Evolutionary conservation across 495 filamentous ascomycete genomes (phyloP), one percentile per base, ranked within the genome.

Genomic region (Echria macrotheca): DNA sequence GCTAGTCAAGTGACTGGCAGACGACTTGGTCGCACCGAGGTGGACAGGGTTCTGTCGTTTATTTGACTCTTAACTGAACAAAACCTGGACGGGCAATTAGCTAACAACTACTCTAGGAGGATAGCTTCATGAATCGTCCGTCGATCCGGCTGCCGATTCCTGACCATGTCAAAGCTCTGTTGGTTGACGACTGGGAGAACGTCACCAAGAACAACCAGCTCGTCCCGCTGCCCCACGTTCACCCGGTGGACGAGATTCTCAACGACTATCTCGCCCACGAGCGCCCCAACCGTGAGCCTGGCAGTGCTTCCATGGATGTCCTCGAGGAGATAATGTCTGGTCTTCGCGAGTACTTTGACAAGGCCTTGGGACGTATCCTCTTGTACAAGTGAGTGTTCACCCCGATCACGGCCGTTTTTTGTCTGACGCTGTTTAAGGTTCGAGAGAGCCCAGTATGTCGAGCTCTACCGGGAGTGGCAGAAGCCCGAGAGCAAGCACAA

Each of bases 121-220:
- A 96, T 28, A 71, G 70, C 10, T 96, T 95, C 66, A 79, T 87
- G 52, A 64, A 72, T 14, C 80, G 87, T 9, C 91, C 91, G 5
- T 84, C 85, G 0, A 79, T 97, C 59, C 87, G 86, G 44, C 80
- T 98, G 43, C 71, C 80, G 35, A 80, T 87, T 33, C 88, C 93
- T 2, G 93, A 97, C 59, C 78, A 83, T 43, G 69, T 98, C 41
- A 96, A 96, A 69, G 83, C 84, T 14, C 71, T 93, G 36, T 82
- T 98, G 3, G 93, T 98, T 31, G 93, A 98, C 58, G 93, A 98
- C 69, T 98, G 93, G 93, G 93, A 98, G 68, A 94, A 95, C 56
- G 81, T 96, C 41, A 98, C 93, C 40, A 97, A 97, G 74, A 89
- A 91, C 59, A 79, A 85, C 52, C 84, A 87, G 57, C 81, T 96